phyloP scores from a whole-genome alignment of 371 early-diverging fungal genomes.

The Saksenaea oblongispora region DNA sequence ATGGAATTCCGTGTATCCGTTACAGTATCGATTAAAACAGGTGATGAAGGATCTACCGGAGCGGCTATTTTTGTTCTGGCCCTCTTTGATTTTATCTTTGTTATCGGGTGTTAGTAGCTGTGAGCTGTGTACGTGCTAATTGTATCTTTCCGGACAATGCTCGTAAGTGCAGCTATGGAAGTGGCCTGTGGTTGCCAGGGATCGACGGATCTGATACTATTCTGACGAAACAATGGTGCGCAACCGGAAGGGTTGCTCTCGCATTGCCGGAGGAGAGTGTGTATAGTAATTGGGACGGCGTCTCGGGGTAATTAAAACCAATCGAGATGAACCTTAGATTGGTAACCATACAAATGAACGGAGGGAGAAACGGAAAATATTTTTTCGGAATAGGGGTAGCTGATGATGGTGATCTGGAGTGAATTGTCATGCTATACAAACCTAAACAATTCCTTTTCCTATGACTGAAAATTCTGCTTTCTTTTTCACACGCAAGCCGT shows the following conservation, averaged over 20 bases:
- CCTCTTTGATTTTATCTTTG: not conserved
- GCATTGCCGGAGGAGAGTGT: not conserved
- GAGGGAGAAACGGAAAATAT: not conserved
- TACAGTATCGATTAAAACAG: not conserved
- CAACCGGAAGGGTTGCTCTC: not conserved
- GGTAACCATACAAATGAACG: not conserved
- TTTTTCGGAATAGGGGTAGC: not conserved
- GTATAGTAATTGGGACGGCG: not conserved
- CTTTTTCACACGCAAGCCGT: not conserved
- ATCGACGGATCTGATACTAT: slow-evolving; percentile 2
- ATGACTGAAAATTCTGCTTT: not conserved
- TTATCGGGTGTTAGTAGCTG: not conserved
- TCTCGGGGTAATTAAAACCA: slow-evolving; percentile 5
- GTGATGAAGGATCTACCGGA: not conserved
- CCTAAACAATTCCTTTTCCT: not conserved
- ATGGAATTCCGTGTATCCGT: not conserved
- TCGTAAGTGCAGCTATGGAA: not conserved
- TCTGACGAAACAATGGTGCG: slow-evolving; percentile 1
- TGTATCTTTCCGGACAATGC: not conserved
- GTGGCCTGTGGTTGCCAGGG: slow-evolving; percentile 4
- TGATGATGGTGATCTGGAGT: not conserved
- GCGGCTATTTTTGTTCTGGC: not conserved
- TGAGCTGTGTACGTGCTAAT: not conserved
- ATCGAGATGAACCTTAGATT: slow-evolving; percentile 1
- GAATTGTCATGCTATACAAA: not conserved